Conservation (phyloP, 176 grass and related monocot species). For the Triticum urartu region DNA sequence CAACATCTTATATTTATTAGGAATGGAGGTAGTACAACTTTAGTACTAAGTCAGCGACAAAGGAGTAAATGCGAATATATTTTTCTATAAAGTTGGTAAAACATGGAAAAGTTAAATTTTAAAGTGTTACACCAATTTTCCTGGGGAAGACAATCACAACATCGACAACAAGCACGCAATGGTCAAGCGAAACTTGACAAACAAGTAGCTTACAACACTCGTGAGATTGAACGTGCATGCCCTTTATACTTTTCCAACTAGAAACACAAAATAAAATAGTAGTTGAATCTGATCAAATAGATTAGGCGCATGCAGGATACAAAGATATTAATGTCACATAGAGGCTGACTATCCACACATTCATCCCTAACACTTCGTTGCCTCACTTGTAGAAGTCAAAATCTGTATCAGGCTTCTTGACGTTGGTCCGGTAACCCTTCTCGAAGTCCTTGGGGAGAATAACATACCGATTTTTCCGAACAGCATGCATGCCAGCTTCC, state of each 20-base stretch:
- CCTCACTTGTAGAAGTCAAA: constrained; percentile 98
- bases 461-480: constrained; percentile 92
- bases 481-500: constrained; percentile 98
- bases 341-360: not conserved
- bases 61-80: too few species aligned
- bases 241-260: constrained; percentile 13
- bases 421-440: constrained; percentile 93
- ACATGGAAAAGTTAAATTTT: too few species aligned
- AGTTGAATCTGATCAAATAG: not conserved
- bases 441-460: constrained; percentile 98
- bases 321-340: not conserved
- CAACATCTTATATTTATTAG: too few species aligned
- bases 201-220: not conserved
- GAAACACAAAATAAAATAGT: constrained; percentile 4
- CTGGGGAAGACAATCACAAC: too few species aligned
- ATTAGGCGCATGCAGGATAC: not conserved
- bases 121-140: too few species aligned
- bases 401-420: constrained; percentile 95
- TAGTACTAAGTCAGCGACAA: too few species aligned
- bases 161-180: too few species aligned
- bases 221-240: not conserved
- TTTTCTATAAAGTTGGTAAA: too few species aligned
- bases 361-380: not conserved
- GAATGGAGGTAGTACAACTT: too few species aligned
- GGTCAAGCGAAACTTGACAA: too few species aligned